These are phyloP conservation scores for Candida argentea DNA, from an alignment of 805 yeast genomes.

Conservation along the genomic window DNA sequence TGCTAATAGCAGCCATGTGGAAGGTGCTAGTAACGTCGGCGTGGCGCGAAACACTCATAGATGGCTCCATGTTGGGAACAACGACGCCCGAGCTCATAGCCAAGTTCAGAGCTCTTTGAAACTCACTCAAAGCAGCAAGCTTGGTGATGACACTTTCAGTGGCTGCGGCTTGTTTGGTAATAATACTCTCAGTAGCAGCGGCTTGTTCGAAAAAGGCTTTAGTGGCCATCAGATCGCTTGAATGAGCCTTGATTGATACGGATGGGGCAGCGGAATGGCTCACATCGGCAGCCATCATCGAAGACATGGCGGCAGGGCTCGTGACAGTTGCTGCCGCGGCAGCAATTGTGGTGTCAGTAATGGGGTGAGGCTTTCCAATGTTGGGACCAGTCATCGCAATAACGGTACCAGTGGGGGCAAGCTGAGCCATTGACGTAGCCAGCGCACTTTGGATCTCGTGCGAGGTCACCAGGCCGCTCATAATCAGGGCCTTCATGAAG, in stretches of 20 bases:
- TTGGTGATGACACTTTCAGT: too few species aligned
- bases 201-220: constrained; percentile 6
- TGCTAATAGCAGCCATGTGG: too few species aligned
- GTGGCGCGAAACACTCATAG: too few species aligned
- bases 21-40: too few species aligned
- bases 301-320: constrained; percentile 2
- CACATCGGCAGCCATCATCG: constrained; percentile 5
- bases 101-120: too few species aligned
- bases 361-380: constrained; percentile 5
- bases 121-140: too few species aligned
- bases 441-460: constrained; percentile 9
- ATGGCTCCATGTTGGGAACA: too few species aligned
- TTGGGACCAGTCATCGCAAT: constrained; percentile 8
- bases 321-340: constrained; percentile 6
- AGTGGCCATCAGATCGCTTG: constrained; percentile 1
- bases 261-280: constrained; percentile 5
- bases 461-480: constrained; percentile 15
- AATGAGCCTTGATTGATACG: too few species aligned
- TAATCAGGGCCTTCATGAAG: constrained; percentile 18
- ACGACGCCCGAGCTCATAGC: too few species aligned
- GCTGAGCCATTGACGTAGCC: constrained; percentile 8
- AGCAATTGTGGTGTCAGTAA: constrained; percentile 6
- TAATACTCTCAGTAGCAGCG: constrained; percentile 6
- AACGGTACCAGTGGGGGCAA: constrained; percentile 5
- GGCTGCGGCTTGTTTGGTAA: too few species aligned